phyloP scores from a whole-genome alignment of 129 eudicot genomes.

The Pseudognaphalium luteoalbum region DNA sequence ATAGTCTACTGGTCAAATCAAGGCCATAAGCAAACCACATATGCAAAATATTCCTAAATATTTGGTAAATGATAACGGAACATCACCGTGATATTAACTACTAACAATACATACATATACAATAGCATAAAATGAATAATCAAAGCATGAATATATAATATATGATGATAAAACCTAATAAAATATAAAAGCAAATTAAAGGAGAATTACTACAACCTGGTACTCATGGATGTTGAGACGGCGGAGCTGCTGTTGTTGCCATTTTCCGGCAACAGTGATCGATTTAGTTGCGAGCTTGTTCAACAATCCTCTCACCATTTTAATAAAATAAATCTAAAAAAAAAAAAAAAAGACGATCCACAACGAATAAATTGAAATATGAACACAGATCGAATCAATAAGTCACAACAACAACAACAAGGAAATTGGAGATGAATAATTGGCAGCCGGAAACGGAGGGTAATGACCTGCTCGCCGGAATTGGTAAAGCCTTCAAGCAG shows the following conservation, averaged over 20 bases:
- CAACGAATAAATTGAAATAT: not conserved
- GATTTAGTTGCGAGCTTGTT: slow-evolving; percentile 66
- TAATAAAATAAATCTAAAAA: not conserved
- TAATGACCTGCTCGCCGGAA: slow-evolving; percentile 31
- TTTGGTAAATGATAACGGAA: too few species aligned
- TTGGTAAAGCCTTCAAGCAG: slow-evolving; percentile 7
- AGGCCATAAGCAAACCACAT: not conserved
- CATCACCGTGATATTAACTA: not conserved
- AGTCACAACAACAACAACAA: not conserved
- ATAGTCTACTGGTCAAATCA: not conserved
- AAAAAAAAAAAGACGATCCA: not conserved
- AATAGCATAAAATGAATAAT: not conserved
- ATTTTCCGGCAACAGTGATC: slow-evolving; percentile 84
- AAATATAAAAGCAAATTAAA: not conserved
- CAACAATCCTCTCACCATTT: slow-evolving; percentile 76
- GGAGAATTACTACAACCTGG: slow-evolving; percentile 56
- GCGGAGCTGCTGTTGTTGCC: slow-evolving; percentile 99
- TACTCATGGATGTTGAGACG: slow-evolving; percentile 98
- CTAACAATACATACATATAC: not conserved
- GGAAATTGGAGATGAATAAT: not conserved
- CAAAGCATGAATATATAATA: not conserved
- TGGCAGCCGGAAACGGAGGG: slow-evolving; percentile 20
- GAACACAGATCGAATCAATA: slow-evolving; percentile 12
- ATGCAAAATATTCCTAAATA: too few species aligned
- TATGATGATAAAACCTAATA: not conserved